Base-by-base conservation (phyloP, 352 stramenopile species). In the Thraustochytrium striatum region DNA sequence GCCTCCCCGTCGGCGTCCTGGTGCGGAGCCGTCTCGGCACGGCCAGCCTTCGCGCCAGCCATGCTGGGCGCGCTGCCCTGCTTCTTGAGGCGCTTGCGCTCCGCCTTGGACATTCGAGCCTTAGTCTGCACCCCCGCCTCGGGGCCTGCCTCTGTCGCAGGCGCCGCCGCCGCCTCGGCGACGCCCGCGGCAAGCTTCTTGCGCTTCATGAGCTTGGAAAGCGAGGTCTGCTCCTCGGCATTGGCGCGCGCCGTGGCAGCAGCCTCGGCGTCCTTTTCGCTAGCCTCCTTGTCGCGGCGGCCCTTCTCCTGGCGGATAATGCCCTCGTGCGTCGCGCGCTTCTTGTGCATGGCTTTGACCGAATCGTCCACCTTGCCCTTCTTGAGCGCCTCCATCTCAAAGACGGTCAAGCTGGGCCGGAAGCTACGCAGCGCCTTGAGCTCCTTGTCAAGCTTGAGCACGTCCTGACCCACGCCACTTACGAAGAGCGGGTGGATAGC, bases 1-100 rank as follows among this genome's bases (percentile, higher is more conserved):
- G 11, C 38, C 21, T 19, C 35, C 28, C 25, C 28, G 25, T 72
- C 39, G 35, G 7, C 52, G 25, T 43, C 53, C 38, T 35, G 33
- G 28, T 57, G 3, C 21, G 70, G 72, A 61, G 72, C n/a, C 32
- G 36, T 32, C 0, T n/a, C 16, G 11, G 35, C 36, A 36, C 57
- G 39, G 19, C 43, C 58, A 44, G 32, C 58, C 8, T 33, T 57
- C 9, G 36, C 57, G 59, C 72, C 57, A 39, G 70, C 62, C 39
- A 53, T 82, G 44, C 79, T 82, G 19, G 65, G 82, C 68, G 83
- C 72, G 41, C 85, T 68, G 65, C 82, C 80, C 39, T 47, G 36
- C 78, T 97, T 97, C 84, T 97, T 97, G 36, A 97, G 83, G 75
- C 92, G 88, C 75, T 95, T 96, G n/a, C 94, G 89, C 80, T 97